A percentile compares a stretch with the other conserved stretches of the same genome.
phyloP scores from a whole-genome alignment of 1,139 yeast genomes.

The Insectozyma bohioensis region DNA sequence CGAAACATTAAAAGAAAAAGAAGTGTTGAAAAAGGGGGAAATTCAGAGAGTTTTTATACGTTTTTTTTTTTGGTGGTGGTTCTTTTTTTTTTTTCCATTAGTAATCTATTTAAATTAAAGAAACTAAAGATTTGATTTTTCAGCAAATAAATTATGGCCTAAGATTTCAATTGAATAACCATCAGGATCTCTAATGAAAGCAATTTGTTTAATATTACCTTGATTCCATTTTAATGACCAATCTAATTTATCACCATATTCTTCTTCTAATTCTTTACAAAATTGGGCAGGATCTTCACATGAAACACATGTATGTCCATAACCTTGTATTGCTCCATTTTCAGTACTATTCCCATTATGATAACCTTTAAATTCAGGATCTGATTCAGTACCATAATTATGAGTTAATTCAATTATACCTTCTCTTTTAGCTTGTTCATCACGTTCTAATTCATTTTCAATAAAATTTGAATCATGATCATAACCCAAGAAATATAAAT shows the following conservation, averaged over 20 bases:
- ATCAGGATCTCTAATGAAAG: conserved; percentile 88
- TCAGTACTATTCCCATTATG: conserved; percentile 74
- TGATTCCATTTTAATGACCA: conserved; percentile 55
- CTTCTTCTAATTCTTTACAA: conserved; percentile 49
- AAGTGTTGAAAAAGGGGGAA: conserved; percentile 1
- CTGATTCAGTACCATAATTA: conserved; percentile 92
- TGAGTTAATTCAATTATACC: conserved; percentile 86
- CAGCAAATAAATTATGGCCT: conserved; percentile 20
- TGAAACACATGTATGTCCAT: conserved; percentile 82
- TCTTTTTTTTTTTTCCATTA: neutral
- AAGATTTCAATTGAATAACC: conserved; percentile 81
- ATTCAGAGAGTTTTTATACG: conserved; percentile 3
- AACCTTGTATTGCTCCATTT: conserved; percentile 69
- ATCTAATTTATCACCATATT: conserved; percentile 30
- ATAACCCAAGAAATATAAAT: conserved; percentile 83
- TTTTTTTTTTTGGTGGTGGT: conserved; percentile 1
- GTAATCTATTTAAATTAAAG: neutral
- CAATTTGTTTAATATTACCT: conserved; percentile 60
- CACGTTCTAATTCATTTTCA: conserved; percentile 32
- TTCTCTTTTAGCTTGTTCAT: conserved; percentile 46
- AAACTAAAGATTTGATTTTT: conserved; percentile 5
- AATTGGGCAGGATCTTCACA: conserved; percentile 62
- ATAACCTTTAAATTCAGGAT: conserved; percentile 65
- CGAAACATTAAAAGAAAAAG: conserved; percentile 3
- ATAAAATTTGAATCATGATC: conserved; percentile 39